These are phyloP conservation scores for Ogataea paradorogensis DNA, from an alignment of 805 yeast genomes.

Conservation along the genomic window DNA sequence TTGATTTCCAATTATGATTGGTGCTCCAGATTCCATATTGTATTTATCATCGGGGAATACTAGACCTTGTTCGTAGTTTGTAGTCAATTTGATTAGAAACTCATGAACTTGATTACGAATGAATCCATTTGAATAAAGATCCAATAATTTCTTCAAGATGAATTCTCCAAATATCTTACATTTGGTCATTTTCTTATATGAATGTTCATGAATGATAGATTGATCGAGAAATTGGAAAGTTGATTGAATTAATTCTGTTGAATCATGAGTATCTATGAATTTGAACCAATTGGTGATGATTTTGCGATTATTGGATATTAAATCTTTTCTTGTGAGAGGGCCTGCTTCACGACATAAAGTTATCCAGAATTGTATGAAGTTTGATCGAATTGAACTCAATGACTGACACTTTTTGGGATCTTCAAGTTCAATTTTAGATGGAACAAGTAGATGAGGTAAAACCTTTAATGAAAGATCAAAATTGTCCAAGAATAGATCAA, in stretches of 20 bases:
- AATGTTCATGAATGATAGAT: slow-evolving; percentile 54
- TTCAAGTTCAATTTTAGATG: slow-evolving; percentile 45
- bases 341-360: slow-evolving; percentile 47
- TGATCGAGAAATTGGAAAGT: slow-evolving; percentile 48
- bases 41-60: slow-evolving; percentile 42
- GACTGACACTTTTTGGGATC: slow-evolving; percentile 36
- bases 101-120: slow-evolving; percentile 40
- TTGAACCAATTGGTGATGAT: slow-evolving; percentile 69
- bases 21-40: slow-evolving; percentile 38
- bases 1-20: slow-evolving; percentile 46
- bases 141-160: slow-evolving; percentile 56
- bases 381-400: slow-evolving; percentile 49
- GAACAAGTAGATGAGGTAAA: slow-evolving; percentile 59
- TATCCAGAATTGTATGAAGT: slow-evolving; percentile 62
- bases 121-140: slow-evolving; percentile 38
- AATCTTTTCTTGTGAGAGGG: slow-evolving; percentile 59
- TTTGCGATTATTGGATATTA: slow-evolving; percentile 53
- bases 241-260: slow-evolving; percentile 36
- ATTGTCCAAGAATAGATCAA: slow-evolving; percentile 56
- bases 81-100: slow-evolving; percentile 48
- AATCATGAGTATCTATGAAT: slow-evolving; percentile 53
- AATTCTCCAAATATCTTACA: slow-evolving; percentile 77
- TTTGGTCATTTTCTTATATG: slow-evolving; percentile 66
- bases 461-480: slow-evolving; percentile 67
- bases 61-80: slow-evolving; percentile 49